These are phyloP conservation scores for Eutrema heterophyllum DNA, from an alignment of 345 rosid genomes.

Conservation along the genomic window DNA sequence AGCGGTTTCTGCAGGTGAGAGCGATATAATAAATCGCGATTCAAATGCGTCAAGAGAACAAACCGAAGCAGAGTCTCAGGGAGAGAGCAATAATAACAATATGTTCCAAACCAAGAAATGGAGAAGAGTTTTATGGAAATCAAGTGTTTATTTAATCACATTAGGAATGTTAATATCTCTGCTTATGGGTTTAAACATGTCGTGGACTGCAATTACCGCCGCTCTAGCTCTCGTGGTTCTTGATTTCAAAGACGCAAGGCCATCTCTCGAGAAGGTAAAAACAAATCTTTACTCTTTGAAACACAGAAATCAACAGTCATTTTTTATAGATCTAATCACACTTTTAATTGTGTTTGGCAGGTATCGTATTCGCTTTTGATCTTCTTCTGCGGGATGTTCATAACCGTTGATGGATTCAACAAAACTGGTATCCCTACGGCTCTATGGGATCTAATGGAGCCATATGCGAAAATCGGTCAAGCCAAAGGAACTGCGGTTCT, in stretches of 20 bases:
- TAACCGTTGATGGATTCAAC: conserved; percentile 79
- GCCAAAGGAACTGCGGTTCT: conserved; percentile 54
- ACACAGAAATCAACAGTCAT: background rate
- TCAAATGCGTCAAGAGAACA: conserved; percentile 45
- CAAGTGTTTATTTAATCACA: conserved; percentile 57
- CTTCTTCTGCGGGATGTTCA: conserved; percentile 90
- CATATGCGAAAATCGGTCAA: conserved; percentile 47
- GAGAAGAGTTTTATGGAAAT: conserved; percentile 58
- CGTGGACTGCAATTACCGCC: conserved; percentile 85
- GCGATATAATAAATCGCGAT: conserved; percentile 18
- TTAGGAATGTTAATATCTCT: conserved; percentile 65
- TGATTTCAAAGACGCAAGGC: conserved; percentile 80
- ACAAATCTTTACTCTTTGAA: background rate
- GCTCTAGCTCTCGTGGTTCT: conserved; percentile 77
- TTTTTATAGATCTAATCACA: background rate
- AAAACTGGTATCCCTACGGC: conserved; percentile 75
- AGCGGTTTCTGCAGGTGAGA: conserved; percentile 28
- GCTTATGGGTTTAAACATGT: conserved; percentile 76
- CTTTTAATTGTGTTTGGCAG: conserved; percentile 27
- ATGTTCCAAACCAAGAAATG: conserved; percentile 26
- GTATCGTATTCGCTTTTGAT: conserved; percentile 75
- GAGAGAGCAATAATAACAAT: conserved; percentile 7
- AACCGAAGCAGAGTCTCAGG: conserved; percentile 25
- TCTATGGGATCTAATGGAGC: conserved; percentile 78
- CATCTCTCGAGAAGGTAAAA: conserved; percentile 75